phyloP scores from a whole-genome alignment of 345 rosid species.

The Gossypium arboreum region DNA sequence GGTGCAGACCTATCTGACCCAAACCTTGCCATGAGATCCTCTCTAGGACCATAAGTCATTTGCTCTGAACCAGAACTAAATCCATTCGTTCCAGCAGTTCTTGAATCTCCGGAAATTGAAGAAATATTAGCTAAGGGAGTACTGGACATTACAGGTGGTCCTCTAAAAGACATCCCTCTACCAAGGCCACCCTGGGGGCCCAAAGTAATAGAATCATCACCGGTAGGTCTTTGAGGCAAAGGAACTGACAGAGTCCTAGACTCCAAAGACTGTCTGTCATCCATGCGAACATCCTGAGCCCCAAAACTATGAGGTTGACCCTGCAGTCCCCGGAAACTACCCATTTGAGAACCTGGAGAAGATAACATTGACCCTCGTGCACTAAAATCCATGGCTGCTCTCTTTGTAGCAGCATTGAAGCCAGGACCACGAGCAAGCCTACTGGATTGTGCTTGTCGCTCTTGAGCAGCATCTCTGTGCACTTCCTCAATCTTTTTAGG shows the following conservation, averaged over 20 bases:
- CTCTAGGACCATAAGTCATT: constrained; percentile 36
- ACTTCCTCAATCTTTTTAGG: constrained; percentile 98
- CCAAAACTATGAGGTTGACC: constrained; percentile 57
- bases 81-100: constrained; percentile 63
- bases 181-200: constrained; percentile 99
- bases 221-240: constrained; percentile 63
- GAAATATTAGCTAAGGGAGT: constrained; percentile 43
- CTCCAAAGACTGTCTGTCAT: constrained; percentile 66
- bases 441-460: constrained; percentile 68
- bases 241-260: constrained; percentile 65
- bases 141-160: constrained; percentile 37
- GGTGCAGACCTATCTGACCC: constrained; percentile 15
- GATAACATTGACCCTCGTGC: constrained; percentile 68
- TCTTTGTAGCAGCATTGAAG: constrained; percentile 54
- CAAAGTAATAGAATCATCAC: constrained; percentile 76
- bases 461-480: constrained; percentile 98
- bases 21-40: constrained; percentile 44
- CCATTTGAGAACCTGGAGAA: constrained; percentile 63
- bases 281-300: constrained; percentile 69
- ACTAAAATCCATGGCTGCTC: constrained; percentile 64
- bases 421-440: constrained; percentile 71
- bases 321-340: constrained; percentile 64
- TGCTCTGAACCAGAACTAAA: constrained; percentile 39
- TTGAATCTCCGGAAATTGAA: constrained; percentile 45
- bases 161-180: constrained; percentile 81